These are phyloP conservation scores for Plantago elongata DNA, from an alignment of 257 asterid genomes.

Conservation along the genomic window DNA sequence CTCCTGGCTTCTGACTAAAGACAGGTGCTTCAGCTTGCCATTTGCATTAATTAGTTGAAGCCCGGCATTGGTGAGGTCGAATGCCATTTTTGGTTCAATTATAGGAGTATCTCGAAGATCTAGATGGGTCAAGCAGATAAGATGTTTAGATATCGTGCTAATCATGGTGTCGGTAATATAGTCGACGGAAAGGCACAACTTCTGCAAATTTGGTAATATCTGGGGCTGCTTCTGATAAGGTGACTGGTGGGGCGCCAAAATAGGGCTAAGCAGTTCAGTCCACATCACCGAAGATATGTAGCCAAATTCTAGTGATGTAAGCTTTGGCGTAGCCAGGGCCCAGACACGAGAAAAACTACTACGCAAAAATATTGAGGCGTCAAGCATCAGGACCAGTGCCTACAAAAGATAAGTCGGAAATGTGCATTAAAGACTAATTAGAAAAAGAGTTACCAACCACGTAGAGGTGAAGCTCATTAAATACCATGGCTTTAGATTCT, in stretches of 20 bases:
- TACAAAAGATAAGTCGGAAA: constrained; percentile 29
- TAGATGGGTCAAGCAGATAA: constrained; percentile 58
- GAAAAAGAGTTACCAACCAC: too few relatives aligned
- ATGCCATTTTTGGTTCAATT: constrained; percentile 75
- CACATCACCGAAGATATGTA: constrained; percentile 83
- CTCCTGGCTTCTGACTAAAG: constrained; percentile 81
- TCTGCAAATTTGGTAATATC: constrained; percentile 63
- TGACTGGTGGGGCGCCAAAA: constrained; percentile 44
- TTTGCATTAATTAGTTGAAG: constrained; percentile 76
- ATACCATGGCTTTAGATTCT: too few relatives aligned
- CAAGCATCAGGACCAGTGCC: constrained; percentile 90
- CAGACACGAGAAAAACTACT: constrained; percentile 75
- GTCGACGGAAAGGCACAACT: constrained; percentile 80
- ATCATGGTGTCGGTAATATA: constrained; percentile 87
- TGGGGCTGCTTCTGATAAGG: constrained; percentile 34
- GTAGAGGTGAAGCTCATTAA: too few relatives aligned
- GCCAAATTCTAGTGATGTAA: constrained; percentile 78
- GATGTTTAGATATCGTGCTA: constrained; percentile 53
- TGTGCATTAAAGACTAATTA: neutral
- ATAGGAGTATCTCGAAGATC: constrained; percentile 94
- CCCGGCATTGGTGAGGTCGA: constrained; percentile 89
- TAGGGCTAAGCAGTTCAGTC: constrained; percentile 72
- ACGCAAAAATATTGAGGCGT: constrained; percentile 69
- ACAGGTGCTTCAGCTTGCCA: constrained; percentile 88
- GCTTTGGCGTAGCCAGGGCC: constrained; percentile 62